phyloP scores from a whole-genome alignment of 805 yeast species.

The Scheffersomyces stipitis region DNA sequence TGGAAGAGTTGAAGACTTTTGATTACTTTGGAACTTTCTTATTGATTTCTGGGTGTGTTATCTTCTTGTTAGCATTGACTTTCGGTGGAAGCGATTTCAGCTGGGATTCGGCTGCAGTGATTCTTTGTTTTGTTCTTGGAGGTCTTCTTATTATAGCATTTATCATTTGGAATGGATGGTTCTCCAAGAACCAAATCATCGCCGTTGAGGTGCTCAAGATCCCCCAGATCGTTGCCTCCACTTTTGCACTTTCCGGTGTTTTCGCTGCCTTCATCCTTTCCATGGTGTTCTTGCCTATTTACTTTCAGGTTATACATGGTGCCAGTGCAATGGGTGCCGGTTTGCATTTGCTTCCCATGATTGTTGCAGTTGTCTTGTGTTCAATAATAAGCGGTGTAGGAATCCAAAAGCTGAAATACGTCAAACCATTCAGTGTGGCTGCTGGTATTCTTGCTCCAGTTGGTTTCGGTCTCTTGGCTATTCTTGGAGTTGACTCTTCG shows the following conservation, averaged over 20 bases:
- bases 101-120: conserved; percentile 24
- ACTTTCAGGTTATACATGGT: conserved; percentile 49
- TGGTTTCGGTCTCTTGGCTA: conserved; percentile 44
- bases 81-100: conserved; percentile 19
- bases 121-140: conserved; percentile 22
- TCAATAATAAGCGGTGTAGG: conserved; percentile 39
- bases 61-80: conserved; percentile 22
- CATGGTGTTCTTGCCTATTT: conserved; percentile 37
- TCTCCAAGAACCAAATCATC: conserved; percentile 17
- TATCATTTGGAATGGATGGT: conserved; percentile 17
- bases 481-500: conserved; percentile 41
- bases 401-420: conserved; percentile 36
- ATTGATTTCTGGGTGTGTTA: conserved; percentile 18
- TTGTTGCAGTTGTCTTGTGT: conserved; percentile 37
- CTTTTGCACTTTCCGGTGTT: conserved; percentile 10
- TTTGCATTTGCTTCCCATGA: conserved; percentile 42
- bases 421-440: conserved; percentile 40
- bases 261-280: conserved; percentile 19
- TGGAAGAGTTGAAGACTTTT: conserved; percentile 14
- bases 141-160: conserved; percentile 15
- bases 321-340: conserved; percentile 47
- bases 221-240: conserved; percentile 13
- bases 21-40: conserved; percentile 22
- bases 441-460: conserved; percentile 38
- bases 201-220: conserved; percentile 14